These are phyloP conservation scores for Ceratorhiza oryzae-sativae DNA, from an alignment of 1,284 basidiomycete species.

Conservation along the genomic window DNA sequence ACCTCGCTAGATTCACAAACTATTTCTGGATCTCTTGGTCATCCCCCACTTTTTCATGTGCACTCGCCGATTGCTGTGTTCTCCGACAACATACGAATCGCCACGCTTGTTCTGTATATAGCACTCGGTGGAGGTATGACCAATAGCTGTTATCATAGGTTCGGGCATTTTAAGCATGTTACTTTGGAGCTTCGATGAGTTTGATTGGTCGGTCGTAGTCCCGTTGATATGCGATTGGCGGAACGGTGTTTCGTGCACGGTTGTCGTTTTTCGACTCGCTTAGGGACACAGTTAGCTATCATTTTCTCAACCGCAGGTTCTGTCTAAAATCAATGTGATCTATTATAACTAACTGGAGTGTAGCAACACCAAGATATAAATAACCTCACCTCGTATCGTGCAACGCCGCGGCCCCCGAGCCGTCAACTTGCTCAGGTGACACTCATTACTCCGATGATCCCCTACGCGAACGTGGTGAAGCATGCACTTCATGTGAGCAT, in stretches of 20 bases:
- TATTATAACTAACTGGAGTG: too few relatives aligned
- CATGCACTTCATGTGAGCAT: not conserved
- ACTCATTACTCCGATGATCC: not conserved
- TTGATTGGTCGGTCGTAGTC: not conserved
- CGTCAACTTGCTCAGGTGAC: slow-evolving; percentile 7
- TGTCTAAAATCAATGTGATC: too few relatives aligned
- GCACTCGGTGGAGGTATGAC: not conserved
- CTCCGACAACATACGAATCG: not conserved
- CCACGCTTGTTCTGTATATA: not conserved
- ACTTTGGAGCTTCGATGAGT: not conserved
- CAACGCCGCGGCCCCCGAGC: slow-evolving; percentile 4
- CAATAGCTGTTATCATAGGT: not conserved
- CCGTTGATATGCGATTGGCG: too few relatives aligned
- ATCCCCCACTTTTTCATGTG: not conserved
- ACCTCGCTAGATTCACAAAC: slow-evolving; percentile 8
- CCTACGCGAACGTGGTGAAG: not conserved
- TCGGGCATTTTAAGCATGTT: not conserved
- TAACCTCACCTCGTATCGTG: not conserved
- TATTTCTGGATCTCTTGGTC: not conserved
- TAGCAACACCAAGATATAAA: too few relatives aligned
- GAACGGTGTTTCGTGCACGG: too few relatives aligned
- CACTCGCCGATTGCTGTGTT: not conserved
- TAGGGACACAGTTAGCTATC: too few relatives aligned
- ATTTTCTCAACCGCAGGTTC: too few relatives aligned
- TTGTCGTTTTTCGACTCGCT: too few relatives aligned